Base-by-base conservation (phyloP, 352 stramenopile species). In the Pythium brassicae region DNA sequence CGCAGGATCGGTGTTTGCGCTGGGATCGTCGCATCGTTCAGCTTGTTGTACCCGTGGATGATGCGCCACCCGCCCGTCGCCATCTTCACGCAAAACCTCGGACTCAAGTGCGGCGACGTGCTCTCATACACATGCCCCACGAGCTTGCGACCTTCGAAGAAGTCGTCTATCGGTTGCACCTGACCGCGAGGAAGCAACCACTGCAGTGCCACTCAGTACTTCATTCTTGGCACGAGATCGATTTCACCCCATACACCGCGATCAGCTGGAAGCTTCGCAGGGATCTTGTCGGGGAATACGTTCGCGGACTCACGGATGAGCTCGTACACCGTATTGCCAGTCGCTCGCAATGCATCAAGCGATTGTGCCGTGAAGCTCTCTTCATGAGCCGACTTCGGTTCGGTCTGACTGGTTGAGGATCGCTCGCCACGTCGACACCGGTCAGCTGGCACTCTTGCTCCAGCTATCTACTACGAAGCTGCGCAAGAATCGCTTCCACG, bases 31-130 rank as follows among this genome's bases (percentile, higher is more conserved):
- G 40, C 61, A 9, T 51, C 50, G 44, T 78, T 78, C 12, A 73
- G 47, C 52, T 72, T 75, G 58, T 71, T 71, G 48, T 55, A 71
- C 10, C 57, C 61, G 37, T 73, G 66, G 25, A 78, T 62, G 51
- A 74, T 70, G 17, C 56, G 45, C 59, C 62, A 74, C 4, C 44
- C 47, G 2, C 56, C 48, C n/a, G 2, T 71, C 2, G 68, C 51
- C 46, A 68, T 72, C 57, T 74, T 69, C 0, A 74, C 32, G 23
- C 67, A 75, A 45, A 72, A 72, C 0, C 55, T 75, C 0, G 52
- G 64, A 22, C 46, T 68, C 1, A 40, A 63, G 43, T 70, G 60
- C 9, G 67, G 62, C 0, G 63, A 75, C 22, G 45, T 61, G 2
- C 39, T 61, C 35, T 71, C 63, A 0, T 53, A 59, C 11, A 69